Base-by-base conservation (phyloP, 1,284 basidiomycete genomes). In the Leccinum griseonigrum region DNA sequence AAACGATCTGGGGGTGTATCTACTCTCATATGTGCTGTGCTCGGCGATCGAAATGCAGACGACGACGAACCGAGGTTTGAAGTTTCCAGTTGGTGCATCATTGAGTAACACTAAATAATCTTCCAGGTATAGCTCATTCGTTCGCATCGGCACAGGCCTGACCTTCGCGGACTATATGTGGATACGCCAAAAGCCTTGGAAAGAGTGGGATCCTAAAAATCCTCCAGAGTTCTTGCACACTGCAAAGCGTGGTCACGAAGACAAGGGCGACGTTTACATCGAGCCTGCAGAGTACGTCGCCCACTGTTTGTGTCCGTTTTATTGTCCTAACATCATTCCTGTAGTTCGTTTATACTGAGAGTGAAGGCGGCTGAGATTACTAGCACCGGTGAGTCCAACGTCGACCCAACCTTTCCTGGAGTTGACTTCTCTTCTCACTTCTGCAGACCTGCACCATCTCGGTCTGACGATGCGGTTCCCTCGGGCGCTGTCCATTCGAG, bases 331-430 rank as follows among this genome's bases (percentile, higher is more conserved):
- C 14, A 16, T 16, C 34, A 1, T 18, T 31, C 43, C 38, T 32
- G 4, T 59, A 94, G 92, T 63, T 94, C 92, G 0, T 94, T 95
- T 74, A 90, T 97, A 36, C 67, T 97, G 64, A 91, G 91, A 67
- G 85, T 97, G 60, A 97, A 97, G 74, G 95, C 92, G 0, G 91
- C 94, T 0, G 94, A 97, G 71, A 91, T 97, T 59, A 86, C 85
- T 2, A 77, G 81, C 11, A 84, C 91, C 18, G 88, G 93, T 88
- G 60, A 66, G 78, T 53, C 2, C 14, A 22, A 18, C 3, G 31
- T 53, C 29, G 16, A 36, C 48, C 29, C 50, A 11, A 36, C 3
- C 11, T 1, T 51, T 40, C 16, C 14, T 36, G 18, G 29, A 22
- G 32, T 51, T 61, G 7, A 59, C 8, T 2, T 26, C 32, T 61